Evolutionary conservation across 768 basidiomycete genomes (phyloP).

Genomic region (Termitomyces sp.): DNA sequence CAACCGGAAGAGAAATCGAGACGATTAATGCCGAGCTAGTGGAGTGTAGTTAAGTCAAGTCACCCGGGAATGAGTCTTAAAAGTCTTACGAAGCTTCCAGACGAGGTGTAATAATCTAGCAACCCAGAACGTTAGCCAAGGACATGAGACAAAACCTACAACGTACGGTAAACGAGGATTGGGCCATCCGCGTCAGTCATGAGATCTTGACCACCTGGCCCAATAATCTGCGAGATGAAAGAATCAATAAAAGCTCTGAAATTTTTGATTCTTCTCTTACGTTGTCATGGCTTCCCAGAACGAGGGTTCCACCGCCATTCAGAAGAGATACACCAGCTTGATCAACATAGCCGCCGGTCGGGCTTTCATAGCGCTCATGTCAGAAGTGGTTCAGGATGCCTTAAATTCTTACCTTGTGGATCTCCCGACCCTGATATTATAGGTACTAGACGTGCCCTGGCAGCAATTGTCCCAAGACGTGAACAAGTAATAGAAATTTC

Average conservation of each 20-base stretch:
- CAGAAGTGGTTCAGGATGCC: background rate
- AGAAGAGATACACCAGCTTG: slow-evolving; percentile 39
- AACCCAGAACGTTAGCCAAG: background rate
- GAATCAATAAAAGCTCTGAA: background rate
- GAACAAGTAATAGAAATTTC: slow-evolving; percentile 52
- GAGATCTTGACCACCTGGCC: slow-evolving; percentile 55
- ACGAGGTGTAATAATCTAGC: slow-evolving; percentile 48
- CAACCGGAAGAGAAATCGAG: slow-evolving; percentile 48
- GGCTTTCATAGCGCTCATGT: slow-evolving; percentile 20
- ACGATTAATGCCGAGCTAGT: slow-evolving; percentile 41
- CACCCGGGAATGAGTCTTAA: background rate
- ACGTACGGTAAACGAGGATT: slow-evolving; percentile 50
- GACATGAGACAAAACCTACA: background rate
- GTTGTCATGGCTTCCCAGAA: slow-evolving; percentile 40
- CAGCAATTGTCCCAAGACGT: slow-evolving; percentile 55
- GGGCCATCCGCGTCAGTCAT: slow-evolving; percentile 41
- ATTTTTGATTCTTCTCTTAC: slow-evolving; percentile 21
- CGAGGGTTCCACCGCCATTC: slow-evolving; percentile 50
- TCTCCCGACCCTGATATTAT: slow-evolving; percentile 58
- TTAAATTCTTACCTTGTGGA: slow-evolving; percentile 30
- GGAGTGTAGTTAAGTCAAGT: background rate
- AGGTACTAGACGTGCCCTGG: slow-evolving; percentile 46
- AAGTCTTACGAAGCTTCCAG: slow-evolving; percentile 37
- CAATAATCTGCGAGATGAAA: slow-evolving; percentile 33
- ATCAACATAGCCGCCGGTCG: slow-evolving; percentile 45